A percentile compares a stretch with the other conserved stretches of the same genome.
Evolutionary conservation across 2,329 filamentous ascomycete genomes (phyloP).

Genomic region (Alternaria viburni): DNA sequence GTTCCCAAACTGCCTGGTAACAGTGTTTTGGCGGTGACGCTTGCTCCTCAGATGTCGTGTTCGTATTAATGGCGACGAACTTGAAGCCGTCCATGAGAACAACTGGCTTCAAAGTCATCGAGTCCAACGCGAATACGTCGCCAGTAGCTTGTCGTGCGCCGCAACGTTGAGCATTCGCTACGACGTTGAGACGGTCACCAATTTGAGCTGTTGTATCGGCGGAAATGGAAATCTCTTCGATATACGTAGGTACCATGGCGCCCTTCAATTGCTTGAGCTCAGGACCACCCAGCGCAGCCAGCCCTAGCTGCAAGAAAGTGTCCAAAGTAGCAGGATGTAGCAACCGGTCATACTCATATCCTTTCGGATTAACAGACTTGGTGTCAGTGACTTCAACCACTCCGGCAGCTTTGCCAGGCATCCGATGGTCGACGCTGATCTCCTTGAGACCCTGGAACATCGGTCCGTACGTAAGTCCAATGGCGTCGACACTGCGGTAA

Average conservation of each 20-base stretch:
- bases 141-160: constrained; percentile 11
- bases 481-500: constrained; percentile 11
- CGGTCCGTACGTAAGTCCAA: constrained; percentile 22
- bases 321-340: constrained; percentile 29
- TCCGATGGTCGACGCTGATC: not conserved
- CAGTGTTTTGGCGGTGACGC: constrained; percentile 6
- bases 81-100: constrained; percentile 21
- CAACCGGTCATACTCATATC: constrained; percentile 19
- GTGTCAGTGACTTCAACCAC: constrained; percentile 20
- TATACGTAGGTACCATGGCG: constrained; percentile 19
- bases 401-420: not conserved
- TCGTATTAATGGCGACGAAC: constrained; percentile 14
- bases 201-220: constrained; percentile 9
- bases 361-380: constrained; percentile 8
- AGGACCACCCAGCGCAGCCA: constrained; percentile 10
- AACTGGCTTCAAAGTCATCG: constrained; percentile 6
- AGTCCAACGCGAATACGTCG: constrained; percentile 15
- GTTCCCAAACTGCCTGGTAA: constrained; percentile 17
- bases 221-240: constrained; percentile 17
- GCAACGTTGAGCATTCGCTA: not conserved
- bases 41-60: not conserved
- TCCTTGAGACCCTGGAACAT: constrained; percentile 15
- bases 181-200: constrained; percentile 12
- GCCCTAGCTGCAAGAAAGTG: constrained; percentile 16
- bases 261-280: constrained; percentile 2